Evolutionary conservation across 192 early-diverging fungal species (phyloP), one percentile per base, ranked within the genome.

Genomic region (Chytriomyces confervae): DNA sequence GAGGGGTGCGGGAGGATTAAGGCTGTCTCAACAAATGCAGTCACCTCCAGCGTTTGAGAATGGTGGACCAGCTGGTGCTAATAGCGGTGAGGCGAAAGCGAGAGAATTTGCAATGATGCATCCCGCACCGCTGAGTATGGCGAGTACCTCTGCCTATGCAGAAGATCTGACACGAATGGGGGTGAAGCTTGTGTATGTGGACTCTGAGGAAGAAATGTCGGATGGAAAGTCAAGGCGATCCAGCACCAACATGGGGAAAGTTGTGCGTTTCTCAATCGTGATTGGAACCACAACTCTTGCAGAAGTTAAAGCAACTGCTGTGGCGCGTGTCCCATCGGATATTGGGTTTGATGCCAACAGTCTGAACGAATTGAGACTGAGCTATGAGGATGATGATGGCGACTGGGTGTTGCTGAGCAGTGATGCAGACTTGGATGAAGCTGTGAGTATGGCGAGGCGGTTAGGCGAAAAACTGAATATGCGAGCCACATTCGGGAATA

Each of bases 341-440:
- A 23, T 18, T 7, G 46, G 27, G 36, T 11, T 16, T 13, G 50
- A 47, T 10, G 36, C 36, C 36, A 36, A 4, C 36, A 36, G 36
- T 36, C 36, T 36, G 36, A 57, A 20, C n/a, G 61, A 16, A 44
- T 13, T 77, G 16, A 11, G 27, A 45, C 29, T 88, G 53, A 77
- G 57, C 49, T 99, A 98, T 78, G 77, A 94, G 63, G 97, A 99
- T 80, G 97, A 99, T 74, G 97, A 99, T 69, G 90, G 93, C 51
- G 97, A 99, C 79, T 87, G 90, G 70, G 94, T 99, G 27, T 84
- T 91, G 75, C 87, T 99, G 78, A 87, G 90, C 36, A 86, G 87
- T 51, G 93, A 94, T 70, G 87, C 89, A 11, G 96, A 99, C 75
- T 81, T 99, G 73, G 80, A 89, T 6, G 95, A 98, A 68, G 94